Percentiles rank a stretch among this genome's conserved stretches.
These are phyloP conservation scores for Diaporthe citrichinensis DNA, from an alignment of 2,329 filamentous ascomycete genomes.

Conservation along the genomic window DNA sequence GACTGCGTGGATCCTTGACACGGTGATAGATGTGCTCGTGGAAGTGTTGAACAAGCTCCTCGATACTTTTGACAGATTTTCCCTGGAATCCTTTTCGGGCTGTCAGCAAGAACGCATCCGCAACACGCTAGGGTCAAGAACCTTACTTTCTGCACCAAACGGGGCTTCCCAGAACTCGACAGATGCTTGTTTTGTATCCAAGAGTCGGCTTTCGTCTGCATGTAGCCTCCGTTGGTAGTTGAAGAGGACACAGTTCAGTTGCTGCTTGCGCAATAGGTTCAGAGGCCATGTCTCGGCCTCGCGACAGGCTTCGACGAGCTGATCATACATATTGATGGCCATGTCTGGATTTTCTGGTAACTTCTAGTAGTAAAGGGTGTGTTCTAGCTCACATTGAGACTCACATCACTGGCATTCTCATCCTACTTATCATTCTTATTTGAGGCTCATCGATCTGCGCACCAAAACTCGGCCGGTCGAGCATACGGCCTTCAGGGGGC, in stretches of 20 bases:
- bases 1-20: not conserved
- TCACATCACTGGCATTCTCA: not conserved
- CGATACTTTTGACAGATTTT: not conserved
- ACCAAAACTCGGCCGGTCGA: not conserved
- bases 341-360: not conserved
- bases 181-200: not conserved
- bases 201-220: constrained; percentile 6
- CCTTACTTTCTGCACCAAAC: not conserved
- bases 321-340: constrained; percentile 10
- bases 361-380: not conserved
- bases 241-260: not conserved
- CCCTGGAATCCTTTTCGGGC: not conserved
- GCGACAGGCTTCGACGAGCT: constrained; percentile 8
- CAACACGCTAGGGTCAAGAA: accelerated
- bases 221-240: not conserved
- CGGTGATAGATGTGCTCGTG: not conserved
- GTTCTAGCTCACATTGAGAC: not conserved
- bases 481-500: not conserved
- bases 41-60: not conserved
- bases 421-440: not conserved
- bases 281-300: constrained; percentile 20
- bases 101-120: not conserved
- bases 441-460: not conserved
- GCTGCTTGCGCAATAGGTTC: constrained; percentile 20
- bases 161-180: constrained; percentile 15